Evolutionary conservation across 495 filamentous ascomycete genomes (phyloP).

Genomic region (Penicillium goetzii): DNA sequence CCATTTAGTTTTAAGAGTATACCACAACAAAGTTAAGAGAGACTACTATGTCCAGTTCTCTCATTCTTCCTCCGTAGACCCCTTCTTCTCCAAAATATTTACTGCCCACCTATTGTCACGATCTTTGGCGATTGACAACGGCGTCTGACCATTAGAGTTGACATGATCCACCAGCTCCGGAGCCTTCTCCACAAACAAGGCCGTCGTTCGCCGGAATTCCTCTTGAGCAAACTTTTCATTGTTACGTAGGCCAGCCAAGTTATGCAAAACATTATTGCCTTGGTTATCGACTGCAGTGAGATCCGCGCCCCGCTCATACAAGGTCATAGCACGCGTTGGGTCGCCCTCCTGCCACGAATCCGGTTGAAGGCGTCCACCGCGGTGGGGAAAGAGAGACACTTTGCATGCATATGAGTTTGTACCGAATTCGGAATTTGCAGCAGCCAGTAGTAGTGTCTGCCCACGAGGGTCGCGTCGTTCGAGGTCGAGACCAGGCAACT

Average conservation of each 20-base stretch:
- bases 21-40: not conserved
- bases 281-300: constrained; percentile 25
- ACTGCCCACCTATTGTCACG: constrained; percentile 15
- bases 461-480: constrained; percentile 26
- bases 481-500: constrained; percentile 23
- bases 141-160: constrained; percentile 20
- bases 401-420: constrained; percentile 18
- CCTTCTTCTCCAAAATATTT: constrained; percentile 9
- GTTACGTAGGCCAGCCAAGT: constrained; percentile 11
- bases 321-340: constrained; percentile 24
- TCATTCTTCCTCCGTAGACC: not conserved
- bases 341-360: constrained; percentile 23
- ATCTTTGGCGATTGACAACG: constrained; percentile 16
- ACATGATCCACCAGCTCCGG: constrained; percentile 12
- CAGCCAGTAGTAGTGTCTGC: constrained; percentile 30
- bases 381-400: constrained; percentile 10
- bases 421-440: constrained; percentile 16
- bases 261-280: constrained; percentile 34
- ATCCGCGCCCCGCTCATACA: constrained; percentile 32
- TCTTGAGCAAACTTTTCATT: not conserved
- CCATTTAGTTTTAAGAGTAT: not conserved
- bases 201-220: constrained; percentile 15
- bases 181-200: constrained; percentile 21
- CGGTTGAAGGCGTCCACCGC: not conserved
- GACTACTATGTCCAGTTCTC: not conserved